Conservation (phyloP, 164 flowering plant species). For the Aristolochia contorta region DNA sequence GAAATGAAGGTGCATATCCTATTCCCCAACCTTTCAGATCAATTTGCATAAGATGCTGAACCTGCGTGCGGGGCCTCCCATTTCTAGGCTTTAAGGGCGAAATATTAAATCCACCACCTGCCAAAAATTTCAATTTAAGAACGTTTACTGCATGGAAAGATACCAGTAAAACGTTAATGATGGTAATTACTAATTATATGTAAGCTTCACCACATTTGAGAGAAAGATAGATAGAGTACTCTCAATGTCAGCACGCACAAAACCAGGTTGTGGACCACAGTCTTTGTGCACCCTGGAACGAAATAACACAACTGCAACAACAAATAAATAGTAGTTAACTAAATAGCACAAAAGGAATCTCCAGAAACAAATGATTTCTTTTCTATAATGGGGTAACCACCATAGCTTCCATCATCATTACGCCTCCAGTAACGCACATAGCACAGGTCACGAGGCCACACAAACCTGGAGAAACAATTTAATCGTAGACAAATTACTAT, state of each 20-base stretch:
- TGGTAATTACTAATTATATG: not conserved
- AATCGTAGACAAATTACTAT: not conserved
- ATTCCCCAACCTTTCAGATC: constrained; percentile 99
- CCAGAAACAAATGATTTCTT: not conserved
- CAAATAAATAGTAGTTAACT: constrained; percentile 1
- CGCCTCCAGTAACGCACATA: constrained; percentile 99
- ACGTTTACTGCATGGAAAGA: too few species aligned
- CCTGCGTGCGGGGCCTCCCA: constrained; percentile 89
- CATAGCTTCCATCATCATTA: constrained; percentile 99
- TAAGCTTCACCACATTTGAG: constrained; percentile 5
- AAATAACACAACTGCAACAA: constrained; percentile 83
- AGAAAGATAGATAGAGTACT: constrained; percentile 30
- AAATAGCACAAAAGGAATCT: too few species aligned
- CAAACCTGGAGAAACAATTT: constrained; percentile 43
- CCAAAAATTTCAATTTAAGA: too few species aligned
- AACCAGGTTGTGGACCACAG: constrained; percentile 96
- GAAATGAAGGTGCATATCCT: constrained; percentile 77
- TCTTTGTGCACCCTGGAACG: constrained; percentile 92
- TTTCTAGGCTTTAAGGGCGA: constrained; percentile 83
- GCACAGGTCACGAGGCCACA: constrained; percentile 99
- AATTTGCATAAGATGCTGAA: constrained; percentile 98
- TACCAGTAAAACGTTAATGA: too few species aligned
- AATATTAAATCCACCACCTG: constrained; percentile 97
- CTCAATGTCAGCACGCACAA: constrained; percentile 92
- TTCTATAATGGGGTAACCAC: constrained; percentile 21